phyloP scores from a whole-genome alignment of 306 rosid species.

The Trichosanthes truncata region DNA sequence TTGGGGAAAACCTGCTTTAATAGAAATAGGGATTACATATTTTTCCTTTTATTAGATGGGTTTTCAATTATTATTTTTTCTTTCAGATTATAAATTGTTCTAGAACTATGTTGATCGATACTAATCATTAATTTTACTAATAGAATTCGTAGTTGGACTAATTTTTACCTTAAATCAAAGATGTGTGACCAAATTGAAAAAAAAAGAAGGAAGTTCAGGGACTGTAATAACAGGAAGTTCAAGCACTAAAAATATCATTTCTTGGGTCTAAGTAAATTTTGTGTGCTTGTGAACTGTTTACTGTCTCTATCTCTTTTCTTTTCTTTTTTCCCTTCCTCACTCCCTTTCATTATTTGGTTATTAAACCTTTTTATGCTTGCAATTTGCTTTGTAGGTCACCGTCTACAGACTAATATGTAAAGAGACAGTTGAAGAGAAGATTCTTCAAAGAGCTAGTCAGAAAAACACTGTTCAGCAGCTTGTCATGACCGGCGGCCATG shows the following conservation, averaged over 20 bases:
- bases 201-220: neutral
- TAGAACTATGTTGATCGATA: neutral
- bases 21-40: neutral
- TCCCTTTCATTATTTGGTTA: neutral
- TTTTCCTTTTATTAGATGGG: neutral
- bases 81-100: neutral
- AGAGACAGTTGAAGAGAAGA: slow-evolving; percentile 98
- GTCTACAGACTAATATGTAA: slow-evolving; percentile 95
- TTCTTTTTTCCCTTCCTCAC: neutral
- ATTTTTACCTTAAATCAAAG: neutral
- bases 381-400: slow-evolving; percentile 49
- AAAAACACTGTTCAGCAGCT: slow-evolving; percentile 98
- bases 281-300: neutral
- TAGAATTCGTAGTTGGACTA: neutral
- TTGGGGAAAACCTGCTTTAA: neutral
- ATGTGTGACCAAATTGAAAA: neutral
- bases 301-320: neutral
- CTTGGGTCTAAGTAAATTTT: neutral
- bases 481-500: slow-evolving; percentile 98
- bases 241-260: neutral
- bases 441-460: slow-evolving; percentile 93
- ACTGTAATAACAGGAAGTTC: neutral
- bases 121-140: neutral
- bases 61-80: neutral
- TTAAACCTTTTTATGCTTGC: neutral